Conservation (phyloP, 345 rosid genomes). For the Laguncularia racemosa region DNA sequence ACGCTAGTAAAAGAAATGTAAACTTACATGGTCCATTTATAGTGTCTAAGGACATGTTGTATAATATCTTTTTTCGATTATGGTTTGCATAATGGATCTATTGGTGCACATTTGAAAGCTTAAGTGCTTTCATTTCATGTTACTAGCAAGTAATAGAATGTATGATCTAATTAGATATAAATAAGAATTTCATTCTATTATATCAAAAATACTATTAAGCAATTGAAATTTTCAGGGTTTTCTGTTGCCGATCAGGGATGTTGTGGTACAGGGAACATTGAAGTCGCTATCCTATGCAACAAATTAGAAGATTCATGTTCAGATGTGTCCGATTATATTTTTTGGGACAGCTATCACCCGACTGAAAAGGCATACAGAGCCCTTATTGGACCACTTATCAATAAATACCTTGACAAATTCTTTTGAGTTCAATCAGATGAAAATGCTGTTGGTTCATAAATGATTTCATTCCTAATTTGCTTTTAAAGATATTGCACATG, state of each 20-base stretch:
- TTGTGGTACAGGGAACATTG: conserved; percentile 46
- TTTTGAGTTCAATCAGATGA: conserved; percentile 1
- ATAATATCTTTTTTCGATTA: too few species aligned
- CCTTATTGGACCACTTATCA: conserved; percentile 11
- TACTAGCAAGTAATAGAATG: too few species aligned
- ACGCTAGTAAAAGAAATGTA: too few species aligned
- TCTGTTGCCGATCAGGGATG: conserved; percentile 39
- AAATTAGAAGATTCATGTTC: conserved; percentile 22
- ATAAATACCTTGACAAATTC: conserved; percentile 20
- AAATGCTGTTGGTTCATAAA: too few species aligned
- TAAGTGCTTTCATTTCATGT: too few species aligned
- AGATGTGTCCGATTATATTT: conserved; percentile 35
- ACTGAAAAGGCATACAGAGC: conserved; percentile 49
- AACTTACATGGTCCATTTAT: too few species aligned
- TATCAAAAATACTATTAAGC: neutral
- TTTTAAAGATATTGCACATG: too few species aligned
- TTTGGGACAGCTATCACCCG: conserved; percentile 77
- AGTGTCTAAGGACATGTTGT: too few species aligned
- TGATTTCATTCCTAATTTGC: too few species aligned
- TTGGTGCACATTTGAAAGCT: too few species aligned
- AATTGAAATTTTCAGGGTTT: conserved; percentile 18
- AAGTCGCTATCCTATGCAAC: conserved; percentile 39
- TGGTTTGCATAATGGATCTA: too few species aligned
- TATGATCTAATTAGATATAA: neutral
- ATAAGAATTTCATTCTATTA: neutral